Evolutionary conservation across 208 protist genomes (phyloP), one percentile per base, ranked within the genome.

Genomic region (Trypanosoma melophagium): DNA sequence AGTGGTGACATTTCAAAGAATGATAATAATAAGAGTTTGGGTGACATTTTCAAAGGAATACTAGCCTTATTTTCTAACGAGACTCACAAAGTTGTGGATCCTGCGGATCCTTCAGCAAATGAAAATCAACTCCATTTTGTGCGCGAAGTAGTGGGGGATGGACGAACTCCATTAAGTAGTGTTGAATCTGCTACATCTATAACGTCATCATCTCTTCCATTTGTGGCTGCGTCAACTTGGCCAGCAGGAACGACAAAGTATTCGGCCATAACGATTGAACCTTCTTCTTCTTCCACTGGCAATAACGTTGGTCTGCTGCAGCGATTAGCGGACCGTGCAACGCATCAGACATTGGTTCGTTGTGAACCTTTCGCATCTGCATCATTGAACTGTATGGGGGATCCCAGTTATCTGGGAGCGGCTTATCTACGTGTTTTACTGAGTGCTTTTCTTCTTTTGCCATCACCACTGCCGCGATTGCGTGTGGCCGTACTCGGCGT

Each of bases 401-500:
- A 90, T 51, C 66, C 87, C 2, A 62, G 77, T 55, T 87, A 82
- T 70, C 83, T 96, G 25, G 79, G 77, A 12, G 86, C 90, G 1
- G 80, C 84, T 38, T 96, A 96, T 74, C 83, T 92, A n/a, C 78
- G 87, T 24, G 71, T 90, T 25, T 84, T 96, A 80, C 64, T 92
- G 10, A 81, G 75, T 67, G 86, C 78, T 16, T 81, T 96, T 21
- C 60, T 84, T 31, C 76, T 92, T 51, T 62, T 94, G 57, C 87
- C 90, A 1, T 60, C 28, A 16, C 61, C 74, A 16, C 35, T 74
- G 4, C 71, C 83, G 31, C 69, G 75, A 19, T 65, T 92, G 52
- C 76, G 77, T 22, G 86, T 96, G 9, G 85, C 79, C 0, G 77
- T 94, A 52, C 79, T 96, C 38, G 90, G 90, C 22, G 84, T 94